Percentiles rank a stretch among this genome's conserved stretches.
phyloP scores from a whole-genome alignment of 2,329 filamentous ascomycete genomes.

The Kalaharituber pfeilii region DNA sequence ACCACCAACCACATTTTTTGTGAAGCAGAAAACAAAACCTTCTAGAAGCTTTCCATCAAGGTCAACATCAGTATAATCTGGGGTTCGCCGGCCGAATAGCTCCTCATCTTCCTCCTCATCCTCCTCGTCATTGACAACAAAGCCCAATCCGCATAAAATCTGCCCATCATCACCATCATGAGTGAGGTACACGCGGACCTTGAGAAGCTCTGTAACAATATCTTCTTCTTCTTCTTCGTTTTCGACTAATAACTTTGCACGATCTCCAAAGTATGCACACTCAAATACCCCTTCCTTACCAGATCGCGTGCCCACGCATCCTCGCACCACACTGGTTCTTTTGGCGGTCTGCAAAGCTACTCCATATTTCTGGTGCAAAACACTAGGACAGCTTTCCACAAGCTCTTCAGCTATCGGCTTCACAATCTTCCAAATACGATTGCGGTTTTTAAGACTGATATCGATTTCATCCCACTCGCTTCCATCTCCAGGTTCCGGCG shows the following conservation, averaged over 20 bases:
- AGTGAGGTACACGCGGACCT: slow-evolving; percentile 9
- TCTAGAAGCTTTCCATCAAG: slow-evolving; percentile 6
- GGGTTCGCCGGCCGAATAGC: slow-evolving; percentile 10
- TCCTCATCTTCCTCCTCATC: background rate
- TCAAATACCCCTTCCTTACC: slow-evolving; percentile 14
- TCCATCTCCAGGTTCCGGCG: slow-evolving; percentile 7
- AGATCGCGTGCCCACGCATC: slow-evolving; percentile 16
- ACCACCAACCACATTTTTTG: slow-evolving; percentile 14
- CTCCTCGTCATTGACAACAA: slow-evolving; percentile 3
- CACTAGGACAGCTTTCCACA: slow-evolving; percentile 14
- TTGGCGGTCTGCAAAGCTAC: slow-evolving; percentile 7
- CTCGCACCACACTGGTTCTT: slow-evolving; percentile 17
- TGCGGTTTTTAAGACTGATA: slow-evolving; percentile 19
- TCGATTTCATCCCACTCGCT: slow-evolving; percentile 16
- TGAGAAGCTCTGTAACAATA: slow-evolving; percentile 3
- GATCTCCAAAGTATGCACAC: slow-evolving; percentile 16
- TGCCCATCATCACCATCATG: background rate
- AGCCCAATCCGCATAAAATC: slow-evolving; percentile 13
- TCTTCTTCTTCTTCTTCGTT: background rate
- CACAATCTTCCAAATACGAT: slow-evolving; percentile 21
- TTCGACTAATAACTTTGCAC: background rate
- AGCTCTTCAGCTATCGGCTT: slow-evolving; percentile 20
- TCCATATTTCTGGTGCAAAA: slow-evolving; percentile 8
- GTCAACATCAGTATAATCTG: slow-evolving; percentile 4
- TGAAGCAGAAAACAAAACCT: slow-evolving; percentile 17